A percentile compares a stretch with the other conserved stretches of the same genome.
phyloP scores from a whole-genome alignment of 257 asterid genomes.

The Jaltomata sinuosa region DNA sequence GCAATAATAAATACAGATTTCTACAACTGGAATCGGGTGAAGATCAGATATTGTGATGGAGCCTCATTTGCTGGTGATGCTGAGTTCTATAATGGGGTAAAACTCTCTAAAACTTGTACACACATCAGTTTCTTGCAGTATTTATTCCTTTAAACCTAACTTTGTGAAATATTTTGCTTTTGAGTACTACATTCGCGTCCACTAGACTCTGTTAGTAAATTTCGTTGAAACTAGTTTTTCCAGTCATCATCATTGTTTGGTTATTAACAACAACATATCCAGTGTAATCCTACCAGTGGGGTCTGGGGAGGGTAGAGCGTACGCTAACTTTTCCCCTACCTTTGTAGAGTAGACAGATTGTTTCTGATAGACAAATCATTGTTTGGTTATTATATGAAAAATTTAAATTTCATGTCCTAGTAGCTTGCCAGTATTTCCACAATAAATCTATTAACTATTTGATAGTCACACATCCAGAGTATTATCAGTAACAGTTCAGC shows the following conservation, averaged over 20 bases:
- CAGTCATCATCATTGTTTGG: neutral
- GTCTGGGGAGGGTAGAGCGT: neutral
- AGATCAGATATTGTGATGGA: constrained; percentile 92
- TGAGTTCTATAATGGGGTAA: constrained; percentile 56
- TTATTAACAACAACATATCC: neutral
- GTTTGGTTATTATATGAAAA: neutral
- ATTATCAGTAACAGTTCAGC: neutral
- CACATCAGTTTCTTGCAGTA: neutral
- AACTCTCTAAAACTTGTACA: neutral
- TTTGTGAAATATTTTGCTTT: neutral
- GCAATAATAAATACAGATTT: constrained; percentile 45
- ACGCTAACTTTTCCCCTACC: neutral
- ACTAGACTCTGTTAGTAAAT: neutral
- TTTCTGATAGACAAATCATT: neutral
- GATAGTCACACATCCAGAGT: neutral
- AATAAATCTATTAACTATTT: neutral
- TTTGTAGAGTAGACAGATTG: neutral
- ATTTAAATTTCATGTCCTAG: neutral
- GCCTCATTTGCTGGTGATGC: constrained; percentile 93
- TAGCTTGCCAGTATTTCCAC: neutral
- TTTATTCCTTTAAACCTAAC: neutral
- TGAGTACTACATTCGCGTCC: neutral
- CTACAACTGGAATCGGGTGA: constrained; percentile 94
- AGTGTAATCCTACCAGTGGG: neutral
- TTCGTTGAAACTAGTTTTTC: neutral